Evolutionary conservation across 1,284 basidiomycete species (phyloP).

Genomic region (Microbotryum violaceum): DNA sequence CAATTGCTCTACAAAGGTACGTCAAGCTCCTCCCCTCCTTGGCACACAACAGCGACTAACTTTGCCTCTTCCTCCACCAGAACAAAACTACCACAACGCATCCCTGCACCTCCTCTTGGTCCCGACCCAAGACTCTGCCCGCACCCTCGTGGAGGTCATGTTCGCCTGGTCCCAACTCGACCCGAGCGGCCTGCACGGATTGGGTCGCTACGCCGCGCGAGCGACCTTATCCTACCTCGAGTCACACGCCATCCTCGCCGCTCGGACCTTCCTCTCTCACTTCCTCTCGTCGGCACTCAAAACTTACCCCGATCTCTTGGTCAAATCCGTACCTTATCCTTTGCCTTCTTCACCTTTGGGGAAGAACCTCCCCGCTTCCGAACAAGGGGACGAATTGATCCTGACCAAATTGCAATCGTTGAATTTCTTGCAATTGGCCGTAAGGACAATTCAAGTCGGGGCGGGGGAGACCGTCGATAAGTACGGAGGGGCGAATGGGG

Average conservation of each 20-base stretch:
- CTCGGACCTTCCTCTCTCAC: constrained; percentile 69
- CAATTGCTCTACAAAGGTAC: constrained; percentile 78
- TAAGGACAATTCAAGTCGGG: constrained; percentile 68
- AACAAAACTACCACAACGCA: constrained; percentile 62
- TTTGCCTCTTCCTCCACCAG: constrained; percentile 43
- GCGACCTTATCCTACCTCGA: constrained; percentile 77
- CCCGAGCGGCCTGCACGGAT: constrained; percentile 36
- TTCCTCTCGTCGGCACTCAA: constrained; percentile 58
- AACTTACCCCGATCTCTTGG: constrained; percentile 44
- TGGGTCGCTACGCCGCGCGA: constrained; percentile 66
- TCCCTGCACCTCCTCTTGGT: constrained; percentile 73
- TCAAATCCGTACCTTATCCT: constrained; percentile 45
- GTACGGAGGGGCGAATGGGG: constrained; percentile 18
- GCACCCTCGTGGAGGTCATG: constrained; percentile 74
- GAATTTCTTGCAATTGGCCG: constrained; percentile 80
- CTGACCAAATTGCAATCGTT: constrained; percentile 64
- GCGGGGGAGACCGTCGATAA: constrained; percentile 50
- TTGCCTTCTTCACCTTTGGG: constrained; percentile 20
- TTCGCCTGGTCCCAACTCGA: constrained; percentile 58
- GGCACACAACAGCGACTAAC: background rate
- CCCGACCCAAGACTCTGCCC: constrained; percentile 76
- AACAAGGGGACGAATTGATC: constrained; percentile 55
- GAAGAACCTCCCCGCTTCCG: constrained; percentile 31
- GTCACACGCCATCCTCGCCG: constrained; percentile 77
- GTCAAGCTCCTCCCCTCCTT: constrained; percentile 16